A percentile compares a stretch with the other conserved stretches of the same genome.
Evolutionary conservation across 345 rosid species (phyloP).

Genomic region (Hirschfeldia incana): DNA sequence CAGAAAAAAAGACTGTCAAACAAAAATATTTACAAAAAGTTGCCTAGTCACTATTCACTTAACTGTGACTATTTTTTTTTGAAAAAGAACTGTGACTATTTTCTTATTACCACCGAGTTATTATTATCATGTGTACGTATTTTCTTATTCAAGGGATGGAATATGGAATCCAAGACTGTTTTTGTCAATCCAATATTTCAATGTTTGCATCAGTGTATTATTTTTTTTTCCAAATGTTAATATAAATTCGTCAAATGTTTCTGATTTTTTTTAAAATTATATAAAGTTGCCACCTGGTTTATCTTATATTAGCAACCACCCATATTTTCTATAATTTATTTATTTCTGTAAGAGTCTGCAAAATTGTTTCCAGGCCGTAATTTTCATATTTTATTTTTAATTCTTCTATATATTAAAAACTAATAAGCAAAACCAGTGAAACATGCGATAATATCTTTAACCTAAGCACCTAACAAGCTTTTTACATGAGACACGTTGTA

Average conservation of each 20-base stretch:
- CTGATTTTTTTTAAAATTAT: background rate
- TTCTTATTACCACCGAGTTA: slow-evolving; percentile 10
- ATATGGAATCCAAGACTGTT: background rate
- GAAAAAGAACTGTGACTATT: background rate
- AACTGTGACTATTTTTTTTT: no score
- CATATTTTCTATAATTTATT: background rate
- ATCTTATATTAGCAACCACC: background rate
- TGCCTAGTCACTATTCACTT: slow-evolving; percentile 15
- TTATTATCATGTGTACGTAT: background rate
- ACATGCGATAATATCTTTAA: slow-evolving; percentile 15
- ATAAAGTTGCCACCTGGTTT: background rate
- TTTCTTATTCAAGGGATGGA: background rate
- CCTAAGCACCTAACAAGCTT: slow-evolving; percentile 1
- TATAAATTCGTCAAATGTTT: background rate
- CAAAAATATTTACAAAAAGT: no score
- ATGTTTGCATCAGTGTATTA: background rate
- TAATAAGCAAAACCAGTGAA: slow-evolving; percentile 3
- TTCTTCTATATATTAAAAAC: background rate
- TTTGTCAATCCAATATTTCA: background rate
- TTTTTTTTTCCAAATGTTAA: background rate
- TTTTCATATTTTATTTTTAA: no score
- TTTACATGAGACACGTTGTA: slow-evolving; percentile 29
- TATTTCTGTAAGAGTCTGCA: background rate
- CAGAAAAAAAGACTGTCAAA: no score
- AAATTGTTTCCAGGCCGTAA: background rate